These are phyloP conservation scores for Crepidotus variabilis DNA, from an alignment of 768 basidiomycete genomes.

Conservation along the genomic window DNA sequence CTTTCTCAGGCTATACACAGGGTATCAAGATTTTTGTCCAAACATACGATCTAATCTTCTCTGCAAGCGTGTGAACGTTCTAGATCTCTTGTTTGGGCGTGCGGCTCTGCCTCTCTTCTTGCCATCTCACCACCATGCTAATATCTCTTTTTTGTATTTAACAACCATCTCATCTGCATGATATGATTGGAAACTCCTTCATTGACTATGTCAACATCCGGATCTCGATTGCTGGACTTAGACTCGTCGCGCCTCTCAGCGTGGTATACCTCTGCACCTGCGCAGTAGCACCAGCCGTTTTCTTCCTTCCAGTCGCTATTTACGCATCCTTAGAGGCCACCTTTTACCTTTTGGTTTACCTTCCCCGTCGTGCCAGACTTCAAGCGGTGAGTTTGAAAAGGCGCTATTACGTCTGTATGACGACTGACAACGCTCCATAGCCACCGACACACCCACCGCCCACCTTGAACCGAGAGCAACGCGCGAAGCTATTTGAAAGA, in stretches of 20 bases:
- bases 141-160: background rate
- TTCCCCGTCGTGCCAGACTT: conserved; percentile 40
- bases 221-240: conserved; percentile 38
- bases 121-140: background rate
- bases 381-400: conserved; percentile 40
- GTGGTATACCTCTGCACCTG: conserved; percentile 29
- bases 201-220: conserved; percentile 55
- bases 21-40: no score
- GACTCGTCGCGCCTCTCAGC: conserved; percentile 48
- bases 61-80: no score
- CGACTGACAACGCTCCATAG: conserved; percentile 16
- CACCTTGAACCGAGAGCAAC: conserved; percentile 34
- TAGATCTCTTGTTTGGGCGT: background rate
- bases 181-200: conserved; percentile 44
- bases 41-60: no score
- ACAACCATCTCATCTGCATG: background rate
- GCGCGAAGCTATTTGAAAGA: conserved; percentile 44
- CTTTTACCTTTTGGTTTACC: conserved; percentile 48
- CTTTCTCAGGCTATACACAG: no score
- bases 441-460: conserved; percentile 31
- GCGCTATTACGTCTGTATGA: background rate
- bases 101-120: no score
- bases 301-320: conserved; percentile 4
- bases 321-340: conserved; percentile 39
- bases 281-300: conserved; percentile 23